Conservation (phyloP, 1,139 yeast genomes). For the Hyphopichia burtonii region DNA sequence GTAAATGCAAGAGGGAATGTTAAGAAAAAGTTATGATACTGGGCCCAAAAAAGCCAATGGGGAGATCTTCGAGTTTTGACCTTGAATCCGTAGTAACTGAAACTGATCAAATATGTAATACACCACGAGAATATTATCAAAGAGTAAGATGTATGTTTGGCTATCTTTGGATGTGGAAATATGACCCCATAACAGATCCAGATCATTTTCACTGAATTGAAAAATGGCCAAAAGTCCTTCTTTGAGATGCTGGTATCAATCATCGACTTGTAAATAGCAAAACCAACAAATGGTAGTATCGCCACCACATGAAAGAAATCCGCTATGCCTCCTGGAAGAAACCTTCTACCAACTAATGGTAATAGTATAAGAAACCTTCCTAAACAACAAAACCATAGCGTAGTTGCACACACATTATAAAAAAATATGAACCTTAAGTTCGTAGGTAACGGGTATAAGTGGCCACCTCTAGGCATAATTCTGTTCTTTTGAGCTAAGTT, state of each 20-base stretch:
- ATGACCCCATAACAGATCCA: constrained; percentile 48
- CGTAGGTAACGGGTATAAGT: constrained; percentile 36
- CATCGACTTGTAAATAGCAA: constrained; percentile 21
- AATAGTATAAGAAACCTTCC: constrained; percentile 50
- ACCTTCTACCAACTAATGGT: constrained; percentile 61
- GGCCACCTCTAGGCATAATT: constrained; percentile 1
- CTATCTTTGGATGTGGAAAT: constrained; percentile 47
- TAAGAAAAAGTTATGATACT: constrained; percentile 40
- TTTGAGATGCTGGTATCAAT: constrained; percentile 8
- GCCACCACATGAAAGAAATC: constrained; percentile 56
- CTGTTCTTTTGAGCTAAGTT: not conserved
- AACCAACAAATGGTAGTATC: constrained; percentile 30
- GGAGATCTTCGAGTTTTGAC: constrained; percentile 40
- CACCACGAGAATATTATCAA: constrained; percentile 48
- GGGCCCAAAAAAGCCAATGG: constrained; percentile 33
- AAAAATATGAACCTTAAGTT: constrained; percentile 33
- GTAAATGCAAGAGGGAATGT: constrained; percentile 45
- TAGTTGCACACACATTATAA: constrained; percentile 35
- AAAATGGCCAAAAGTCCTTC: constrained; percentile 27
- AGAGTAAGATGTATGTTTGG: constrained; percentile 50
- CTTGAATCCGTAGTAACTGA: constrained; percentile 48
- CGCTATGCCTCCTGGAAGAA: constrained; percentile 69
- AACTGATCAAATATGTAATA: constrained; percentile 39
- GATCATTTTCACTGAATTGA: constrained; percentile 33
- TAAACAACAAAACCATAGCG: constrained; percentile 54